Percentiles rank a stretch among this genome's conserved stretches.
Evolutionary conservation across 257 asterid species (phyloP).

Genomic region (Fraxinus cuspidata): DNA sequence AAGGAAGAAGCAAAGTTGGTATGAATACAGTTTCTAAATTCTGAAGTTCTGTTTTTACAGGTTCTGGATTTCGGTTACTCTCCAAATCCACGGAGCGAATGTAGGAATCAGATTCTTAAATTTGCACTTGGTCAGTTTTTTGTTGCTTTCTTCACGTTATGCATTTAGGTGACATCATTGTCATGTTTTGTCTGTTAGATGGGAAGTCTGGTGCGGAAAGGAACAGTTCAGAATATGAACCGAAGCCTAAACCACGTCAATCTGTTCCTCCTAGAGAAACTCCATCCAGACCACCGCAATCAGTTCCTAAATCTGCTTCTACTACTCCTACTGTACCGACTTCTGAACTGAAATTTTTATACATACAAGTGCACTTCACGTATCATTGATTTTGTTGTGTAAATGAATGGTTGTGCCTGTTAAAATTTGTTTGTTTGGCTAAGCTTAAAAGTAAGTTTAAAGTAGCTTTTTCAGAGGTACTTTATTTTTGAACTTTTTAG

Average conservation of each 20-base stretch:
- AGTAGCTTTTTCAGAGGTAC: too few species aligned
- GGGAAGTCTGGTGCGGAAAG: conserved; percentile 76
- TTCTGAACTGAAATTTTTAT: conserved; percentile 27
- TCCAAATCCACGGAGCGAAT: conserved; percentile 81
- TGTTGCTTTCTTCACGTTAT: conserved; percentile 9
- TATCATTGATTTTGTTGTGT: conserved; percentile 7
- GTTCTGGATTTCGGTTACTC: conserved; percentile 76
- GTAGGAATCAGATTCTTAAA: conserved; percentile 27
- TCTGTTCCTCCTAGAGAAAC: conserved; percentile 53
- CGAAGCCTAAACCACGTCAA: conserved; percentile 61
- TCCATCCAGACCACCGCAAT: conserved; percentile 64
- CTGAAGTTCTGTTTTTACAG: conserved; percentile 46
- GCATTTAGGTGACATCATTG: neutral
- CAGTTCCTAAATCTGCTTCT: conserved; percentile 62
- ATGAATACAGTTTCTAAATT: conserved; percentile 19
- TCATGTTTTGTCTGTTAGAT: conserved; percentile 41
- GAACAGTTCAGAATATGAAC: conserved; percentile 55
- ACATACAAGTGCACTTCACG: conserved; percentile 10
- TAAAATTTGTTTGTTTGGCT: neutral
- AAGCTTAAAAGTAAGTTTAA: neutral
- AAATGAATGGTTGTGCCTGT: conserved; percentile 3
- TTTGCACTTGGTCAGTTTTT: neutral
- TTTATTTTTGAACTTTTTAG: too few species aligned
- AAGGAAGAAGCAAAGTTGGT: neutral
- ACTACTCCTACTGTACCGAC: conserved; percentile 63